These are phyloP conservation scores for Tylopilus balloui DNA, from an alignment of 768 basidiomycete species.

Conservation along the genomic window DNA sequence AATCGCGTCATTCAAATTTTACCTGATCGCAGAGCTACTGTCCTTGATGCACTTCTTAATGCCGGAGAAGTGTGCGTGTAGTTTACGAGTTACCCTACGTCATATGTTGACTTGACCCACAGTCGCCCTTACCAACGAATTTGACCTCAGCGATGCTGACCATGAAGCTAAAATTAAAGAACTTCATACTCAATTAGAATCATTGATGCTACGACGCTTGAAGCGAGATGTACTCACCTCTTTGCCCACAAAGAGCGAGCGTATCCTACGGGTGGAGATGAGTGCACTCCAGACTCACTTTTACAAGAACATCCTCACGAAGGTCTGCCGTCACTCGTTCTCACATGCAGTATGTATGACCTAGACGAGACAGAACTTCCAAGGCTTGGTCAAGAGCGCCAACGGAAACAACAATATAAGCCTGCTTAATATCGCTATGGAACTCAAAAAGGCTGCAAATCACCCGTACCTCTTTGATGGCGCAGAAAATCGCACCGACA, in stretches of 20 bases:
- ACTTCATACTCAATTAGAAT: slow-evolving; percentile 87
- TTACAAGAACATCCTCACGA: slow-evolving; percentile 97
- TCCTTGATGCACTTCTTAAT: slow-evolving; percentile 99
- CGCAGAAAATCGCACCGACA: slow-evolving; percentile 65
- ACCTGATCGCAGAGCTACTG: slow-evolving; percentile 62
- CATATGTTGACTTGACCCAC: slow-evolving; percentile 12
- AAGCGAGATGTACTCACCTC: slow-evolving; percentile 97
- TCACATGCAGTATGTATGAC: slow-evolving; percentile 1
- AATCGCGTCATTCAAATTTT: slow-evolving; percentile 6
- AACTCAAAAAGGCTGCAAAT: slow-evolving; percentile 97
- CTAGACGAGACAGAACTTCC: slow-evolving; percentile 66
- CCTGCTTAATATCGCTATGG: slow-evolving; percentile 98
- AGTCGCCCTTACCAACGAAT: slow-evolving; percentile 93
- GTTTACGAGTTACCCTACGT: neutral
- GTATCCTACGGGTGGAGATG: slow-evolving; percentile 97
- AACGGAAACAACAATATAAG: slow-evolving; percentile 89
- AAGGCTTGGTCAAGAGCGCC: slow-evolving; percentile 85
- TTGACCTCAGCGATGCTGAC: slow-evolving; percentile 89
- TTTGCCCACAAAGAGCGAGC: slow-evolving; percentile 95
- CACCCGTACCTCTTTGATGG: slow-evolving; percentile 98
- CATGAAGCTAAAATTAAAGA: slow-evolving; percentile 96
- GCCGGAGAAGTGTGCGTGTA: slow-evolving; percentile 86
- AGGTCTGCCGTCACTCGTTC: slow-evolving; percentile 41
- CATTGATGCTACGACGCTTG: slow-evolving; percentile 89
- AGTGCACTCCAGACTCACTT: slow-evolving; percentile 93